phyloP scores from a whole-genome alignment of 305 asterid genomes.

The Fraxinus baroniana region DNA sequence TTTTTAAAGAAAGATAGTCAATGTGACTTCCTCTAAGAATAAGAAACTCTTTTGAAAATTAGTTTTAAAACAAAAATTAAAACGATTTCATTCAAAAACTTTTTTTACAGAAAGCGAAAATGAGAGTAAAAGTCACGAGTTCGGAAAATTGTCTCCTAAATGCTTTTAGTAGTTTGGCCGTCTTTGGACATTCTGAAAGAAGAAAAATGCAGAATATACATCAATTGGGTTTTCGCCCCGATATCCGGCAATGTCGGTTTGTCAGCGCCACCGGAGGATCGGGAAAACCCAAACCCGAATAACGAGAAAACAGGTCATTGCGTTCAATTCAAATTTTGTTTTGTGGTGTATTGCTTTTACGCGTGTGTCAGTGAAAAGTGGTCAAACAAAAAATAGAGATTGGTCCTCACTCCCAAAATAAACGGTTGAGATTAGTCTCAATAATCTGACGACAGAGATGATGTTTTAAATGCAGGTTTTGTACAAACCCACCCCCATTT shows the following conservation, averaged over 20 bases:
- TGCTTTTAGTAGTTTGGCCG: background rate
- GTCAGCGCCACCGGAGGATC: constrained; percentile 63
- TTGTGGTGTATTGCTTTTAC: background rate
- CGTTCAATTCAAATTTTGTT: too few relatives aligned
- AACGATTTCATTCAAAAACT: too few relatives aligned
- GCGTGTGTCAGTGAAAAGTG: constrained; percentile 31
- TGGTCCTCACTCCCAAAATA: constrained; percentile 22
- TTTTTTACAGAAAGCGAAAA: too few relatives aligned
- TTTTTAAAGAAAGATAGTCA: too few relatives aligned
- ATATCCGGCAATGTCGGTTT: constrained; percentile 24
- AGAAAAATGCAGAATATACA: background rate
- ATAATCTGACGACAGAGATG: background rate
- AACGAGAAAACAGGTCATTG: constrained; percentile 26
- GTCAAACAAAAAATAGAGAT: constrained; percentile 30
- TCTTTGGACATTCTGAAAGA: constrained; percentile 20
- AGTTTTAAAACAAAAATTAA: too few relatives aligned
- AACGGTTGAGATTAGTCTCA: constrained; percentile 17
- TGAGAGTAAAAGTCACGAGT: too few relatives aligned
- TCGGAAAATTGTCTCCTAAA: background rate
- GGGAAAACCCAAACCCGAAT: constrained; percentile 53
- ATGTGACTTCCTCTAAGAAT: too few relatives aligned
- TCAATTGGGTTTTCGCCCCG: constrained; percentile 12
- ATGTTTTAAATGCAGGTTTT: constrained; percentile 23
- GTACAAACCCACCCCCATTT: constrained; percentile 4
- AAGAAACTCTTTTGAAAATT: too few relatives aligned